Evolutionary conservation across 495 filamentous ascomycete species (phyloP).

Genomic region (Hypoxylon subgilvum): DNA sequence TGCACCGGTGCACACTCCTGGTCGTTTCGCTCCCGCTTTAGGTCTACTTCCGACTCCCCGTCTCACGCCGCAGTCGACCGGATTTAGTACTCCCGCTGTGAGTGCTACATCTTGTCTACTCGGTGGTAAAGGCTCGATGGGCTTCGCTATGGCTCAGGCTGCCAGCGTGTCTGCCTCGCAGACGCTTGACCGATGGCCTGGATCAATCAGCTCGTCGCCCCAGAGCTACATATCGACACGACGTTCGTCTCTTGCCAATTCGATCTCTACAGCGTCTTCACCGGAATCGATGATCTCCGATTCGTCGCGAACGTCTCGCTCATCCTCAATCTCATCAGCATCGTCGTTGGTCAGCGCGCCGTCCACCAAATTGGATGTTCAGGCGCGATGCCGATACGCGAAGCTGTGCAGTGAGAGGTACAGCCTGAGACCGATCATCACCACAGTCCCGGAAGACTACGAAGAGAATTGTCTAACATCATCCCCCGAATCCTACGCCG

Average conservation of each 20-base stretch:
- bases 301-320: slow-evolving; percentile 73
- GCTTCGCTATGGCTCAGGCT: slow-evolving; percentile 78
- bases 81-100: slow-evolving; percentile 89
- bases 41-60: slow-evolving; percentile 78
- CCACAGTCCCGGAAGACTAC: slow-evolving; percentile 59
- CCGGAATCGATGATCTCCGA: slow-evolving; percentile 93
- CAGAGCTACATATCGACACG: slow-evolving; percentile 65
- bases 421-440: slow-evolving; percentile 52
- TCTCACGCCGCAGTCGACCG: slow-evolving; percentile 76
- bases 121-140: slow-evolving; percentile 65
- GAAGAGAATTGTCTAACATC: slow-evolving; percentile 62
- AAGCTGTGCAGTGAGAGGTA: slow-evolving; percentile 64
- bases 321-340: slow-evolving; percentile 75
- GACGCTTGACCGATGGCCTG: slow-evolving; percentile 64
- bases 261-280: slow-evolving; percentile 78
- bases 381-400: slow-evolving; percentile 82
- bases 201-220: slow-evolving; percentile 59
- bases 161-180: slow-evolving; percentile 67
- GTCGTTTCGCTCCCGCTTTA: slow-evolving; percentile 58
- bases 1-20: slow-evolving; percentile 57
- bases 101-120: slow-evolving; percentile 67
- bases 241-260: slow-evolving; percentile 77
- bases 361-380: slow-evolving; percentile 72
- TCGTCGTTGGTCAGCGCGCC: slow-evolving; percentile 71
- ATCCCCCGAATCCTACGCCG: slow-evolving; percentile 67